Percentiles rank a stretch among this genome's conserved stretches.
phyloP scores from a whole-genome alignment of 192 early-diverging fungal genomes.

The Entomortierella parvispora region DNA sequence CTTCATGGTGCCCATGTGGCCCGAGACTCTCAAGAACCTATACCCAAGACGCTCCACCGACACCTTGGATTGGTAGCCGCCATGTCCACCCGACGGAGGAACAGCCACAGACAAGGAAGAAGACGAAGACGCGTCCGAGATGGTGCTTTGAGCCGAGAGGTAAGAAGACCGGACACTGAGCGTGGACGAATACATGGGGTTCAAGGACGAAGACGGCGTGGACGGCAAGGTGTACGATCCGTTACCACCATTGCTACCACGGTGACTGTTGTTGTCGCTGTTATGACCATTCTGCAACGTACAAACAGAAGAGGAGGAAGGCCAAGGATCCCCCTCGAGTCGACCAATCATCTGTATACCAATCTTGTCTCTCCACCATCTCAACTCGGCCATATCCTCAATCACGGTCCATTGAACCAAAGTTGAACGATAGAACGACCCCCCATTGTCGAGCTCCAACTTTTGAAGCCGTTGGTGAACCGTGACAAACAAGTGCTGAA shows the following conservation, averaged over 20 bases:
- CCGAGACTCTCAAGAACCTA: constrained; percentile 49
- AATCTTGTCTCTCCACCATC: constrained; percentile 51
- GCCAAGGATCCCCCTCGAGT: constrained; percentile 19
- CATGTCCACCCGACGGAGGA: neutral
- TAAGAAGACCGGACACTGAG: constrained; percentile 31
- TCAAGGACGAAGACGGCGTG: neutral
- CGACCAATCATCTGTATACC: constrained; percentile 52
- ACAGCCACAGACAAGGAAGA: constrained; percentile 6
- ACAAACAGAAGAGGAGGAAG: neutral
- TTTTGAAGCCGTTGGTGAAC: constrained; percentile 49
- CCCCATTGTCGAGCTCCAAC: constrained; percentile 34
- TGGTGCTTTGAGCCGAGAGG: constrained; percentile 20
- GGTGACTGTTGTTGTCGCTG: too few species aligned
- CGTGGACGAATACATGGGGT: constrained; percentile 4
- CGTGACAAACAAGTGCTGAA: constrained; percentile 46
- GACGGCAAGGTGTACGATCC: too few species aligned
- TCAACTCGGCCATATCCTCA: constrained; percentile 37
- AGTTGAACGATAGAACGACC: constrained; percentile 28
- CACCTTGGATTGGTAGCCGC: constrained; percentile 17
- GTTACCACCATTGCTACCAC: too few species aligned
- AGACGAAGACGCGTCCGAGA: constrained; percentile 38
- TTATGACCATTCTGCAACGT: neutral
- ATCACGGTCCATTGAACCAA: constrained; percentile 51
- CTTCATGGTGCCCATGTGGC: constrained; percentile 45
- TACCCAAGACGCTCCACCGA: constrained; percentile 46